Conservation (phyloP, 352 stramenopile genomes). For the Phytopythium chamaehyphon region DNA sequence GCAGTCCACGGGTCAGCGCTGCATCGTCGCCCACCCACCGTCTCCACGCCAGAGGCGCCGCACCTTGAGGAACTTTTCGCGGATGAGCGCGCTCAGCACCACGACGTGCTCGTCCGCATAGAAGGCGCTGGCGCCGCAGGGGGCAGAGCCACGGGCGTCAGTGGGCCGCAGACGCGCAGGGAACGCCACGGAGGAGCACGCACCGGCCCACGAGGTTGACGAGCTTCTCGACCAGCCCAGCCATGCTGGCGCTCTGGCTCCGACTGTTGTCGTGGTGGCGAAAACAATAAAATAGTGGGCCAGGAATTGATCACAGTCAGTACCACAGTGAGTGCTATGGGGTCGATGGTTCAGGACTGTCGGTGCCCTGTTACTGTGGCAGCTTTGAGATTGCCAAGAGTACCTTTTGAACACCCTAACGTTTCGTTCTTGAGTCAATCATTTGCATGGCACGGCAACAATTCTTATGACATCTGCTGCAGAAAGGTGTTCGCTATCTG, state of each 20-base stretch:
- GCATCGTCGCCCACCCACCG: background rate
- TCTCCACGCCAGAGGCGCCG: background rate
- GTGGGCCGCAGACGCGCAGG: background rate
- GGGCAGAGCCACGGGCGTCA: background rate
- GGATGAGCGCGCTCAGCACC: conserved; percentile 80
- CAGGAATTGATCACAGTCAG: no score
- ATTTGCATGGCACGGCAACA: no score
- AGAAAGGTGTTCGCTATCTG: conserved; percentile 19
- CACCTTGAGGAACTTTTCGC: conserved; percentile 88
- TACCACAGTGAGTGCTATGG: no score
- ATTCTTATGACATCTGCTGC: conserved; percentile 18
- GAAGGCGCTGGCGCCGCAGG: conserved; percentile 49
- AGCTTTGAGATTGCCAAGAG: no score
- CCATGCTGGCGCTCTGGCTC: no score
- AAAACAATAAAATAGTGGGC: no score
- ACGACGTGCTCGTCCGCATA: conserved; percentile 87
- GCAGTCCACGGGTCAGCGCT: background rate
- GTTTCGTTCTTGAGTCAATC: no score
- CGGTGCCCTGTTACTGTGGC: no score
- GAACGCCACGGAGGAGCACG: conserved; percentile 6
- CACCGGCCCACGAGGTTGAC: conserved; percentile 79
- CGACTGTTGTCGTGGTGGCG: no score
- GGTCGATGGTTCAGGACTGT: no score
- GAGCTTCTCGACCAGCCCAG: conserved; percentile 84
- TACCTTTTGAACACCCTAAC: no score